Conservation (phyloP, 1,139 yeast genomes). For the Blastobotrys arbuscula region DNA sequence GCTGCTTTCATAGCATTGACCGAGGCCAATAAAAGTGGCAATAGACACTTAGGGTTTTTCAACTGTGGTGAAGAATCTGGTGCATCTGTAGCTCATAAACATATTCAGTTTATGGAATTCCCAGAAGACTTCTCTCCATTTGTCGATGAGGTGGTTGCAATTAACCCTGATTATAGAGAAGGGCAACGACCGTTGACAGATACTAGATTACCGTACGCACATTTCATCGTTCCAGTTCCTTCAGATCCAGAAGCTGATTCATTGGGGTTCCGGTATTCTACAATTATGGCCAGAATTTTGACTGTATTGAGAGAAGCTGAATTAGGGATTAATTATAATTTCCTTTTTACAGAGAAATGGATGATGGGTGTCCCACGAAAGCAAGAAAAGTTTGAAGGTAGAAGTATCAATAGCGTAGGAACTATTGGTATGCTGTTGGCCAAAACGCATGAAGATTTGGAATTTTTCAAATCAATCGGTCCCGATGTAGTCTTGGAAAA, state of each 20-base stretch:
- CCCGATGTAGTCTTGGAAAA: conserved; percentile 42
- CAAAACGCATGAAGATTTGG: conserved; percentile 51
- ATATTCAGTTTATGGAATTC: conserved; percentile 73
- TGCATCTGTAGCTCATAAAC: conserved; percentile 91
- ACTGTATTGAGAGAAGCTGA: conserved; percentile 46
- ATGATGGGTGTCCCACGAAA: conserved; percentile 75
- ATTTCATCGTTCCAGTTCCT: conserved; percentile 60
- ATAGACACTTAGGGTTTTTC: conserved; percentile 68
- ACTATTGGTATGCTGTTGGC: conserved; percentile 73
- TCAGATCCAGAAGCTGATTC: conserved; percentile 35
- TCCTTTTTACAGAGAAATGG: conserved; percentile 75
- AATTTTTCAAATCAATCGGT: conserved; percentile 26
- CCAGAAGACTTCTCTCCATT: conserved; percentile 55
- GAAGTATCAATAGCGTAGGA: conserved; percentile 78
- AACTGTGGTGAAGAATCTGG: conserved; percentile 87
- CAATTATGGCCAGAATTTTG: conserved; percentile 64
- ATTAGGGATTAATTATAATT: conserved; percentile 52
- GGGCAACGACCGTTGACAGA: conserved; percentile 54
- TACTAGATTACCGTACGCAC: conserved; percentile 68
- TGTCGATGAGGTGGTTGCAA: conserved; percentile 49
- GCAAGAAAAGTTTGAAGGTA: conserved; percentile 32
- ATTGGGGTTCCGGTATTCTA: conserved; percentile 56
- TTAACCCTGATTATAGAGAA: conserved; percentile 41
- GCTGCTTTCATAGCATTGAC: conserved; percentile 52
- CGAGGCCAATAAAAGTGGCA: conserved; percentile 33